A percentile compares a stretch with the other conserved stretches of the same genome.
phyloP scores from a whole-genome alignment of 352 stramenopile species.

The Phytopythium delawarense region DNA sequence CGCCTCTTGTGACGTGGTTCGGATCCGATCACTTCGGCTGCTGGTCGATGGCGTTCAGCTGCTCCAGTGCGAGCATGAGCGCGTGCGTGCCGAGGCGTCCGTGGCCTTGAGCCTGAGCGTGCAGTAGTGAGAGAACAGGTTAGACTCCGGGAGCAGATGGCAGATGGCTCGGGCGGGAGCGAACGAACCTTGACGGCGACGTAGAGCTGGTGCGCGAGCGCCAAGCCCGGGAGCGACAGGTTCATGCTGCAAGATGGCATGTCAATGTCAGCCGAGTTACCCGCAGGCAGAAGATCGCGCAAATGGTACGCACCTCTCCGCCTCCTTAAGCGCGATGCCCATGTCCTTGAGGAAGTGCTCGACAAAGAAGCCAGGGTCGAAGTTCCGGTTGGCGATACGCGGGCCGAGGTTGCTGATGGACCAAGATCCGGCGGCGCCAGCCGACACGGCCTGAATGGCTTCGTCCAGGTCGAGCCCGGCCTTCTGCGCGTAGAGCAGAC shows the following conservation, averaged over 20 bases:
- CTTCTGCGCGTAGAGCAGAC: constrained; percentile 84
- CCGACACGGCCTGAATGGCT: constrained; percentile 81
- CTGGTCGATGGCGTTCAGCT: constrained; percentile 59
- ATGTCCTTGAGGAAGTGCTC: constrained; percentile 91
- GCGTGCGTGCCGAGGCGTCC: constrained; percentile 82
- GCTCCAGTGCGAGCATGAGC: constrained; percentile 84
- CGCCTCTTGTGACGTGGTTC: not conserved
- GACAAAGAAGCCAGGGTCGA: constrained; percentile 88
- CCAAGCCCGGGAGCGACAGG: constrained; percentile 77
- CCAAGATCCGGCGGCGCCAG: constrained; percentile 83
- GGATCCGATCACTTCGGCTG: constrained; percentile 3
- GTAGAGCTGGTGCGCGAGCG: constrained; percentile 87
- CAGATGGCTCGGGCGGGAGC: constrained; percentile 1
- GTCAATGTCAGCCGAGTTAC: not conserved
- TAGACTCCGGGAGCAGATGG: not conserved
- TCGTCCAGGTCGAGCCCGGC: constrained; percentile 83
- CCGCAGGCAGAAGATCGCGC: not conserved
- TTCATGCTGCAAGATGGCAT: constrained; percentile 58
- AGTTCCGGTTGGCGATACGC: constrained; percentile 85
- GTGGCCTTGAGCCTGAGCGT: constrained; percentile 64
- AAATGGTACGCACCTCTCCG: constrained; percentile 32
- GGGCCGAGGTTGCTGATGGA: constrained; percentile 90
- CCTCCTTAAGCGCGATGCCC: constrained; percentile 88
- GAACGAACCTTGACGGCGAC: constrained; percentile 60
- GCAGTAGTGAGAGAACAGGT: not conserved